Percentiles rank a stretch among this genome's conserved stretches.
Conservation (phyloP, 2,329 filamentous ascomycete species). For the Claviceps capensis region DNA sequence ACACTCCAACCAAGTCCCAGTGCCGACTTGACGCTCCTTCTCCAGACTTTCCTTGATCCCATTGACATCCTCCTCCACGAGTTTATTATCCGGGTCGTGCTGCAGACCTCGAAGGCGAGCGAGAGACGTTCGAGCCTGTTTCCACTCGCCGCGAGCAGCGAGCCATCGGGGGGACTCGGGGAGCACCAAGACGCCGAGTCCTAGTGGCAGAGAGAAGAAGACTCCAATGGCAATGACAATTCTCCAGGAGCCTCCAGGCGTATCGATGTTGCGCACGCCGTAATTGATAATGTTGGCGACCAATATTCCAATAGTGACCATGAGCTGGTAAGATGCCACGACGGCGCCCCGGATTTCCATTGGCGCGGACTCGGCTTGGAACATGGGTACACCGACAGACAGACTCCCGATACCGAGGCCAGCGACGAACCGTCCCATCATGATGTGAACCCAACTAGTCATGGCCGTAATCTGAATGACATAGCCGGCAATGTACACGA, state of each 20-base stretch:
- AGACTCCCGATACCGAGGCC: constrained; percentile 55
- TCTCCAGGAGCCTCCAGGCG: constrained; percentile 40
- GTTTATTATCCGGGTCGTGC: constrained; percentile 27
- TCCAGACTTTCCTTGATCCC: constrained; percentile 37
- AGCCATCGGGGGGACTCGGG: constrained; percentile 47
- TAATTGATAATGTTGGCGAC: constrained; percentile 41
- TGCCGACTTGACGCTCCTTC: constrained; percentile 29
- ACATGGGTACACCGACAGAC: constrained; percentile 53
- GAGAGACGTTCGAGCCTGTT: constrained; percentile 34
- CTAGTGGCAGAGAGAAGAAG: constrained; percentile 37
- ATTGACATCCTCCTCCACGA: constrained; percentile 37
- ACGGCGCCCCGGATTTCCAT: constrained; percentile 49
- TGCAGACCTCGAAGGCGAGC: constrained; percentile 38
- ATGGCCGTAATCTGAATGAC: constrained; percentile 50
- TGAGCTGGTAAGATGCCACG: constrained; percentile 58
- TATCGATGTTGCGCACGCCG: constrained; percentile 30
- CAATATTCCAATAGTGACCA: constrained; percentile 59
- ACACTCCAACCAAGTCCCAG: constrained; percentile 43
- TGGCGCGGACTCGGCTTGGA: constrained; percentile 50
- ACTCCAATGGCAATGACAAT: constrained; percentile 46
- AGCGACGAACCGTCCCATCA: constrained; percentile 50
- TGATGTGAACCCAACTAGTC: constrained; percentile 49
- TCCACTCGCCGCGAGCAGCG: constrained; percentile 31
- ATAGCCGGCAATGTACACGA: constrained; percentile 50
- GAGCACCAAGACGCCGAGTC: constrained; percentile 36